phyloP scores from a whole-genome alignment of 1,284 basidiomycete genomes.

The Leccinum cinnamomeum region DNA sequence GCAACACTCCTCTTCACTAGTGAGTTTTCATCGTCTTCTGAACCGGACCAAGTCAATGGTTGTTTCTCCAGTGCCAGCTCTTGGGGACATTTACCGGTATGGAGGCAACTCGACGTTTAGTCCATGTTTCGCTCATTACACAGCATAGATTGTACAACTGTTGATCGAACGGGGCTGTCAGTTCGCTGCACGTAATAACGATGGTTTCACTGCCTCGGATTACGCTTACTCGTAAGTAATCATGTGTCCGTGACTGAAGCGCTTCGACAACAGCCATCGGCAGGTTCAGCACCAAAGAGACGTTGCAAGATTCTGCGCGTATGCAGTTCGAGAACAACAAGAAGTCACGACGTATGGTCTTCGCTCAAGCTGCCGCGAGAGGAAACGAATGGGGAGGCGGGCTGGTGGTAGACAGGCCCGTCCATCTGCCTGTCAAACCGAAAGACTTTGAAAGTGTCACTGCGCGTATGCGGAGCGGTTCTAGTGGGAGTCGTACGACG shows the following conservation, averaged over 20 bases:
- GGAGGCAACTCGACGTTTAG: slow-evolving; percentile 8
- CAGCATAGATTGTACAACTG: slow-evolving; percentile 71
- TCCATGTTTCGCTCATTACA: slow-evolving; percentile 15
- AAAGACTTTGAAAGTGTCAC: slow-evolving; percentile 36
- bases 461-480: slow-evolving; percentile 72
- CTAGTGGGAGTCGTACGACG: slow-evolving; percentile 75
- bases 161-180: slow-evolving; percentile 88
- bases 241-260: slow-evolving; percentile 1
- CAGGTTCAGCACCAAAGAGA: slow-evolving; percentile 69
- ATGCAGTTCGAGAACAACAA: slow-evolving; percentile 75
- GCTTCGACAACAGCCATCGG: slow-evolving; percentile 17
- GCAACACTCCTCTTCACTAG: slow-evolving; percentile 94
- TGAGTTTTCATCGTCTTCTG: slow-evolving; percentile 41
- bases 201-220: slow-evolving; percentile 89
- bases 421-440: slow-evolving; percentile 43
- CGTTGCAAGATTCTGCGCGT: slow-evolving; percentile 74
- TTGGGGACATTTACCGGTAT: slow-evolving; percentile 79
- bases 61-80: slow-evolving; percentile 64
- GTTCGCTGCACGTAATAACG: slow-evolving; percentile 79
- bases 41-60: slow-evolving; percentile 13
- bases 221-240: slow-evolving; percentile 84
- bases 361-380: slow-evolving; percentile 64
- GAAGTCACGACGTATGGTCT: slow-evolving; percentile 64
- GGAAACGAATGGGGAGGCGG: slow-evolving; percentile 57
- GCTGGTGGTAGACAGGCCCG: slow-evolving; percentile 38